A percentile compares a stretch with the other conserved stretches of the same genome.
These are phyloP conservation scores for Cubamyces sp. DNA, from an alignment of 768 basidiomycete species.

Conservation along the genomic window DNA sequence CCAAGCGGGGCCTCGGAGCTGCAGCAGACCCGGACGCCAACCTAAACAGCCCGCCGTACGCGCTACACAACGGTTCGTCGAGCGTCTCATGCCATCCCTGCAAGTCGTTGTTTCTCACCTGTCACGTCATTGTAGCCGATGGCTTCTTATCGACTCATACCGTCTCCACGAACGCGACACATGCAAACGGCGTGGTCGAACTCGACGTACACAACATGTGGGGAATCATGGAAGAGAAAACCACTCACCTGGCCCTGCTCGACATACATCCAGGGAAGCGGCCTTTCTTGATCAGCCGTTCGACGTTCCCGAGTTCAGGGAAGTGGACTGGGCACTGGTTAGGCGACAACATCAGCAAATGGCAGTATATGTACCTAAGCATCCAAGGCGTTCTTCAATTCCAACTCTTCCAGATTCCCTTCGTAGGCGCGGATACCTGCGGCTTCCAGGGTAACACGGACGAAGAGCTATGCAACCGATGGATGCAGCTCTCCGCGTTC, in stretches of 20 bases:
- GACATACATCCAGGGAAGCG: slow-evolving; percentile 58
- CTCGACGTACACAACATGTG: slow-evolving; percentile 73
- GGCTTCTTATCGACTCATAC: slow-evolving; percentile 58
- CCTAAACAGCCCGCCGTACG: slow-evolving; percentile 64
- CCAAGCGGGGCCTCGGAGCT: slow-evolving; percentile 54
- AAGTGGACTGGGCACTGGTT: slow-evolving; percentile 80
- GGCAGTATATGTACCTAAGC: slow-evolving; percentile 70
- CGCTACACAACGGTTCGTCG: slow-evolving; percentile 68
- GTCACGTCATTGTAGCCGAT: slow-evolving; percentile 38
- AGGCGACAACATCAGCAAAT: slow-evolving; percentile 78
- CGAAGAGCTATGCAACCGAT: slow-evolving; percentile 81
- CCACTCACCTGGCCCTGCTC: slow-evolving; percentile 63
- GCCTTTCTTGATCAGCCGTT: slow-evolving; percentile 73
- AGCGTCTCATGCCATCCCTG: neutral
- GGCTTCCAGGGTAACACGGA: slow-evolving; percentile 73
- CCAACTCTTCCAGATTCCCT: slow-evolving; percentile 82
- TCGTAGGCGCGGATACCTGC: slow-evolving; percentile 82
- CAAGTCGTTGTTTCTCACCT: neutral
- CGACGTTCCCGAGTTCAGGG: slow-evolving; percentile 69
- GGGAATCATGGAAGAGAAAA: slow-evolving; percentile 71
- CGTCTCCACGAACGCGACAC: slow-evolving; percentile 73
- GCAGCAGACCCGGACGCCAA: slow-evolving; percentile 51
- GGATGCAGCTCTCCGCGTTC: slow-evolving; percentile 88
- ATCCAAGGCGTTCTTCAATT: slow-evolving; percentile 82
- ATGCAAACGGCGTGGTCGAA: slow-evolving; percentile 62